Conservation (phyloP, 2,329 filamentous ascomycete species). For the Neoarthrinium moseri region DNA sequence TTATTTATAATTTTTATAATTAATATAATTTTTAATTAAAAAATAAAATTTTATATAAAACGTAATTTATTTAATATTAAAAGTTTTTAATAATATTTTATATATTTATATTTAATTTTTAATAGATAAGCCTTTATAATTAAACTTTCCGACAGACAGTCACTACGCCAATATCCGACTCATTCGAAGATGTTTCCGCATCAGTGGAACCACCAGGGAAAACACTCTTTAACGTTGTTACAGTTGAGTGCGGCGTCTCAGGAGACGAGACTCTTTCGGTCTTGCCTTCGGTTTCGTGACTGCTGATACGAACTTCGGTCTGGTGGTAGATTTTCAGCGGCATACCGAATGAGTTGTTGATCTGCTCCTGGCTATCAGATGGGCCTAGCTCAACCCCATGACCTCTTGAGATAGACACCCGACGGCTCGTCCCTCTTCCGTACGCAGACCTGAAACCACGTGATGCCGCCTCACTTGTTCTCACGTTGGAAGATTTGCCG, state of each 20-base stretch:
- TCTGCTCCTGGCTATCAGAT: slow-evolving; percentile 2
- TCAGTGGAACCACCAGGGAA: slow-evolving; percentile 4
- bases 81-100: too few species aligned
- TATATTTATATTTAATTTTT: too few species aligned
- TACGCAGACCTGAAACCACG: slow-evolving; percentile 4
- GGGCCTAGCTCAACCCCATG: slow-evolving; percentile 2
- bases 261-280: neutral
- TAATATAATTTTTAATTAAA: too few species aligned
- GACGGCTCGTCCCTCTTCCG: neutral
- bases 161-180: neutral
- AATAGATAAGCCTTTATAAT: too few species aligned
- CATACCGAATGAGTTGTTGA: slow-evolving; percentile 4
- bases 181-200: slow-evolving; percentile 2
- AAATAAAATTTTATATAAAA: too few species aligned
- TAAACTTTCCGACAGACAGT: neutral
- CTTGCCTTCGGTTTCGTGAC: neutral
- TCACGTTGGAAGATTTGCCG: slow-evolving; percentile 3
- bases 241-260: neutral
- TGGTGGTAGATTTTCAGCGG: slow-evolving; percentile 8
- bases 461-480: slow-evolving; percentile 1
- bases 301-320: slow-evolving; percentile 6
- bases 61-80: too few species aligned
- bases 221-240: neutral
- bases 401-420: neutral
- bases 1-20: too few species aligned